These are phyloP conservation scores for Fusarium tricinctum DNA, from an alignment of 2,329 filamentous ascomycete genomes.

Conservation along the genomic window DNA sequence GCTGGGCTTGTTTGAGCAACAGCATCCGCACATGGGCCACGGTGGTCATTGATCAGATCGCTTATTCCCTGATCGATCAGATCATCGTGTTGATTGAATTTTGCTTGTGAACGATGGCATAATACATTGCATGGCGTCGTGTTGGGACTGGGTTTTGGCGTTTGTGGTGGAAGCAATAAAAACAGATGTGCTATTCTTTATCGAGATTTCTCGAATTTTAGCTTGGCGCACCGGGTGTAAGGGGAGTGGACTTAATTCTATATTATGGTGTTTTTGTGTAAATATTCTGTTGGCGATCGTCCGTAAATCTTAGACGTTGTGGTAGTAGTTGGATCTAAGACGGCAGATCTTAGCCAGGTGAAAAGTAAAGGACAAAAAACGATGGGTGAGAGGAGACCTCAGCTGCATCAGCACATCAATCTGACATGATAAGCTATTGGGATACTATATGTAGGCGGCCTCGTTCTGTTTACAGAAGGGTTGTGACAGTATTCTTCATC, in stretches of 20 bases:
- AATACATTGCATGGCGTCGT: slow-evolving; percentile 24
- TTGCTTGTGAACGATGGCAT: slow-evolving; percentile 2
- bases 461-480: neutral
- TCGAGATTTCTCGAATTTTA: slow-evolving; percentile 29
- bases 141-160: slow-evolving; percentile 20
- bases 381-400: neutral
- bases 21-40: slow-evolving; percentile 49
- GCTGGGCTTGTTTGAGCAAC: slow-evolving; percentile 66
- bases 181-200: slow-evolving; percentile 20
- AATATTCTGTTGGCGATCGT: neutral
- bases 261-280: slow-evolving; percentile 13
- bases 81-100: slow-evolving; percentile 5
- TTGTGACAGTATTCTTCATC: neutral
- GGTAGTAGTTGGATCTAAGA: neutral
- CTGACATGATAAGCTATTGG: neutral
- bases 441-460: neutral
- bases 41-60: slow-evolving; percentile 33
- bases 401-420: neutral
- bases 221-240: slow-evolving; percentile 31
- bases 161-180: slow-evolving; percentile 30
- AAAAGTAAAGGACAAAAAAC: neutral
- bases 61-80: slow-evolving; percentile 1
- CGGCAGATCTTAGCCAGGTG: neutral
- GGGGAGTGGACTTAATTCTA: slow-evolving; percentile 6
- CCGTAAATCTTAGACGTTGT: neutral